Base-by-base conservation (phyloP, 768 basidiomycete species). In the Tulasnella calospora region DNA sequence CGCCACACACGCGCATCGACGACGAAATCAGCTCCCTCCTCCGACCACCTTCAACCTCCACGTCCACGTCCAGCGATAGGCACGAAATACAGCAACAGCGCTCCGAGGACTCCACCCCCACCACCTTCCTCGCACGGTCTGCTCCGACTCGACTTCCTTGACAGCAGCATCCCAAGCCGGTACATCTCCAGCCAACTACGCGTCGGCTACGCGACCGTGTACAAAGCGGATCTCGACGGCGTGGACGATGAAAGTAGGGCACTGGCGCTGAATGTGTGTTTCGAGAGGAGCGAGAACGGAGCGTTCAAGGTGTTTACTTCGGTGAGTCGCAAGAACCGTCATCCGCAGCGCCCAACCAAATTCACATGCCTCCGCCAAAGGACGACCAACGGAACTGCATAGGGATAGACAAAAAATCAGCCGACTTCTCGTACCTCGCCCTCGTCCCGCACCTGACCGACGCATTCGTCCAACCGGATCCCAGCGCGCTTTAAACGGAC, bases 401-500 rank as follows among this genome's bases (percentile, higher is more conserved):
- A 12, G 61, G 23, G 10, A 33, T 67, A 4, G 61, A 67, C 61
- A 67, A 67, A 30, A 67, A 67, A 35, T 67, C 61, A 4, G 3
- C 61, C 61, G 61, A 67, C 61, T 67, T 67, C 19, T 67, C 61
- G 12, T 67, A 67, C 61, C 61, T 67, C 61, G 61, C 61, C 61
- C 19, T 67, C 61, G 61, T 67, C 3, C 61, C 61, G 27, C 61
- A 67, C 61, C 10, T 51, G 51, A 51, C 51, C 51, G 51, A 51
- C 51, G 51, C 9, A 23, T 51, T 21, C 23, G 51, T n/a, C 51
- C 51, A 51, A 23, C 51, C 51, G 23, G n/a, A 51, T n/a, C 23
- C 51, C 8, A n/a, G 1, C 1, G n/a, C 51, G 23, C 51, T 51
- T 8, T 23, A 51, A 12, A 51, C 51, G 7, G 51, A 51, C 51